Conservation (phyloP, 805 yeast species). For the Candida arabinofermentans region DNA sequence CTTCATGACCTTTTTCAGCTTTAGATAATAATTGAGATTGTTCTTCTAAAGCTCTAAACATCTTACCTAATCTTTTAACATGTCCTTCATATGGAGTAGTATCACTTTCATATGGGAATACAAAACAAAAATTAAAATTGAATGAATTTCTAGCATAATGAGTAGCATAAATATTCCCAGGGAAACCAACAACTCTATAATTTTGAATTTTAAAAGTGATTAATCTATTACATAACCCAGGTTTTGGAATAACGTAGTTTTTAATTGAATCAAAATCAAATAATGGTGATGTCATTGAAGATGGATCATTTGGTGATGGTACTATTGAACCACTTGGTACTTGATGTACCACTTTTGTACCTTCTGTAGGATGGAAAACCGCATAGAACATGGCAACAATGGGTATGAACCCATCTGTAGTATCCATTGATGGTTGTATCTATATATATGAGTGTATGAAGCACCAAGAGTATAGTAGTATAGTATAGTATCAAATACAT, state of each 20-base stretch:
- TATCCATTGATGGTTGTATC: slow-evolving; percentile 17
- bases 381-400: slow-evolving; percentile 85
- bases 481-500: neutral
- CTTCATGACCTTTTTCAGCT: slow-evolving; percentile 39
- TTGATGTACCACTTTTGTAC: slow-evolving; percentile 86
- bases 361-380: slow-evolving; percentile 92
- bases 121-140: slow-evolving; percentile 89
- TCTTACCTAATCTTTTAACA: slow-evolving; percentile 75
- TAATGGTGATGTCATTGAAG: slow-evolving; percentile 36
- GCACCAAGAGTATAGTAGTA: neutral
- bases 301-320: slow-evolving; percentile 31
- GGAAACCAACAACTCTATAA: slow-evolving; percentile 78
- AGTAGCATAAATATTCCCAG: slow-evolving; percentile 72
- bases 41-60: slow-evolving; percentile 88
- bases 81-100: slow-evolving; percentile 85
- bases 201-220: slow-evolving; percentile 68
- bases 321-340: slow-evolving; percentile 76
- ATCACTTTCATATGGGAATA: slow-evolving; percentile 78
- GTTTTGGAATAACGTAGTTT: slow-evolving; percentile 91
- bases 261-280: slow-evolving; percentile 83
- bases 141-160: slow-evolving; percentile 88
- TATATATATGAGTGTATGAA: neutral
- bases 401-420: slow-evolving; percentile 69
- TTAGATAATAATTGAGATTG: slow-evolving; percentile 73
- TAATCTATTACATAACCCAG: slow-evolving; percentile 79